Evolutionary conservation across 2,329 filamentous ascomycete species (phyloP), one percentile per base, ranked within the genome.

Genomic region (Penicillium glabrum): DNA sequence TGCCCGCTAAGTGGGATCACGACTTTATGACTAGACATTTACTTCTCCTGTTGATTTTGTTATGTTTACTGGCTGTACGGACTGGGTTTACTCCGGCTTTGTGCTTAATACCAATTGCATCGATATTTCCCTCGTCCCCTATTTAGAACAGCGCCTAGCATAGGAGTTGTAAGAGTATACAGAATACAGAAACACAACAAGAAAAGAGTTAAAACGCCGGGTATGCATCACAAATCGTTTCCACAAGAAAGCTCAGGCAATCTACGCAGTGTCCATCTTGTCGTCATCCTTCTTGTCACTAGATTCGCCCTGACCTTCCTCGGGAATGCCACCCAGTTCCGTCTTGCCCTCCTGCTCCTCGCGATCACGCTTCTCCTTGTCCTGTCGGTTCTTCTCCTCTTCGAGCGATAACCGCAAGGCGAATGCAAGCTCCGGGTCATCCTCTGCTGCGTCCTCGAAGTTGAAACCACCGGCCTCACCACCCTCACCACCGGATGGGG

Each of bases 391-490:
- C 80, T 96, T 96, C 78, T 99, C 95, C 74, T 99, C 95, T 75
- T 99, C 95, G 85, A 96, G 91, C 76, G 91, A 96, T 91, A 99
- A 96, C 62, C 95, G 88, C 72, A 99, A 81, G 51, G 95, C 95
- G 66, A 99, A 85, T 23, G 95, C 95, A 70, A 99, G 80, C 75
- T 99, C 95, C 3, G 95, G 95, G 72, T 99, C 95, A 44, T 75
- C 72, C 69, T 93, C 84, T 53, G 88, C 89, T 14, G 93, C 93
- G 75, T 98, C 95, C 66, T 92, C 90, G 67, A 91, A 96, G 60
- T 89, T 86, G 64, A 83, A 83, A 33, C 80, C 84, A 56, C 80
- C 82, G 44, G 79, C 79, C 51, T 81, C 84, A 43, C 82, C 86
- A 51, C 82, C 80, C 24, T 79, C 82, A 45, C 77, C 80, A 8